phyloP scores from a whole-genome alignment of 75 land plant species.

The Cryptomeria japonica region DNA sequence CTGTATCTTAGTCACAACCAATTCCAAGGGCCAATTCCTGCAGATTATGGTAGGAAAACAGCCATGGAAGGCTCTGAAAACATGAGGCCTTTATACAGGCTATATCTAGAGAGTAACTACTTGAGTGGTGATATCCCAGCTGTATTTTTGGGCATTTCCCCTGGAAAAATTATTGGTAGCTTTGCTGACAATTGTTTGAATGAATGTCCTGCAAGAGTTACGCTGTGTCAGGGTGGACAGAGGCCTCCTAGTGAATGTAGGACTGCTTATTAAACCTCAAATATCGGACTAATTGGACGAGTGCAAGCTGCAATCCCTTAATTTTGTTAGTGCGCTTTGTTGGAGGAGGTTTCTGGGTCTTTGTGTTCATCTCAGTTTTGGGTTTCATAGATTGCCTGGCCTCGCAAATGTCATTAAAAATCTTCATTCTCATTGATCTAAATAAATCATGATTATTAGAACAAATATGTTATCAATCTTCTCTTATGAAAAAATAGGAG shows the following conservation, averaged over 20 bases:
- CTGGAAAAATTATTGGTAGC: slow-evolving; percentile 19
- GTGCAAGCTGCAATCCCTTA: neutral
- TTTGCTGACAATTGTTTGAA: slow-evolving; percentile 29
- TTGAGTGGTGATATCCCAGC: slow-evolving; percentile 24
- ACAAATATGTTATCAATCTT: too few species aligned
- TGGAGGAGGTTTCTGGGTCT: neutral
- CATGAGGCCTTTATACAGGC: slow-evolving; percentile 17
- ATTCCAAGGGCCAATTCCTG: slow-evolving; percentile 13
- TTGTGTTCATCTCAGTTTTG: too few species aligned
- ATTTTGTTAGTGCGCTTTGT: neutral
- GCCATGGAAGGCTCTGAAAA: slow-evolving; percentile 9
- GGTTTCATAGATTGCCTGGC: too few species aligned
- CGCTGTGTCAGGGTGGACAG: slow-evolving; percentile 45
- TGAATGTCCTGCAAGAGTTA: slow-evolving; percentile 19
- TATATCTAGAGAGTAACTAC: slow-evolving; percentile 25
- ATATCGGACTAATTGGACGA: neutral
- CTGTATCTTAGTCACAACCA: slow-evolving; percentile 16
- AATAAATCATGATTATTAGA: too few species aligned
- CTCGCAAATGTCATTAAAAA: too few species aligned
- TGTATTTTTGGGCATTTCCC: slow-evolving; percentile 13
- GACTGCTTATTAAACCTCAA: neutral
- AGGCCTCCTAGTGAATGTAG: slow-evolving; percentile 44
- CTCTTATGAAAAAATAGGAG: too few species aligned
- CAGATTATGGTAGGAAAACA: slow-evolving; percentile 23
- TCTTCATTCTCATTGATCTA: too few species aligned